Base-by-base conservation (phyloP, 257 asterid genomes). In the Primulina tabacum region DNA sequence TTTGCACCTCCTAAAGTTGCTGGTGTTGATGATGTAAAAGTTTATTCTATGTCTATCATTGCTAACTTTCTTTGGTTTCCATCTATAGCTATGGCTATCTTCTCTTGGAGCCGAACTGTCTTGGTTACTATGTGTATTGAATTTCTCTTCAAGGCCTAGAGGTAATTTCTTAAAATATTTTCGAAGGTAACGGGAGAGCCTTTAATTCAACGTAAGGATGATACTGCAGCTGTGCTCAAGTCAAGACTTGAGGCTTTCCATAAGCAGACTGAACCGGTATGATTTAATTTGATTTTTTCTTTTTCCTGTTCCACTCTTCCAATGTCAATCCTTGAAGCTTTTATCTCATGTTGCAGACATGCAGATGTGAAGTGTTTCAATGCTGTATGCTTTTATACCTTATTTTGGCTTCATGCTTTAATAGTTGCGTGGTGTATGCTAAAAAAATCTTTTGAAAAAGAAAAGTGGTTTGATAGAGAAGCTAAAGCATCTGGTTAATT, bases 231-330 rank as follows among this genome's bases (percentile, higher is more conserved):
- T 74, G 98, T 93, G 61, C 92, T 93, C 64, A 93, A 89, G 79
- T 93, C 97, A 16, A 89, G 98, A 83, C 95, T 93, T 55, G 97
- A 90, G 34, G 88, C 96, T 65, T 93, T 93, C 72, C 98, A 93
- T 71, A 80, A 77, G 82, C 97, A 90, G 83, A 93, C 98, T 74
- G 86, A 88, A 75, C 97, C 97, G 70, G 97, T 93, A 78, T 34
- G 86, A 17, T 58, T 68, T 57, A 64, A 47, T 55, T 34, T 64
- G 47, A 18, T 62, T 8, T 29, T 29, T 64, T 17, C 30, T 11
- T 5, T 43, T 40, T 20, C 20, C 38, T 9, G 9, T 64, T n/a
- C 21, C 16, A 12, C 14, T 43, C 21, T 50, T 50, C 16, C 3
- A 14, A 50, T 14, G 8, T 69, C 68, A 28, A 61, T 38, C 33